Evolutionary conservation across 441 rosid species (phyloP).

Genomic region (Capsella rubella): DNA sequence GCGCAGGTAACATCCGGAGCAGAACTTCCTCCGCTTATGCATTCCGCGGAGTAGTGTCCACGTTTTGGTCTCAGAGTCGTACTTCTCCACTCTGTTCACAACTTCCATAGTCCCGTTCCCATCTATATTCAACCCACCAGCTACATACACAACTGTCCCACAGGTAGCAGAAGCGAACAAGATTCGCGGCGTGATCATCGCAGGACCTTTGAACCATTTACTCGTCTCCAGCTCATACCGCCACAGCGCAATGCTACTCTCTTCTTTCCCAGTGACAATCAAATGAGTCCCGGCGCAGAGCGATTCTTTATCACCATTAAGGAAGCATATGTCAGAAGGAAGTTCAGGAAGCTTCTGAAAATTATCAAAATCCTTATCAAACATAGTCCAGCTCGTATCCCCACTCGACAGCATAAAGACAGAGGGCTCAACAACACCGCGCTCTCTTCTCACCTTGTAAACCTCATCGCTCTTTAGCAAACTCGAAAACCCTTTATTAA

Average conservation of each 20-base stretch:
- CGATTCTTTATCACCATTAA: conserved; percentile 73
- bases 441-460: conserved; percentile 69
- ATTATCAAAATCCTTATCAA: conserved; percentile 59
- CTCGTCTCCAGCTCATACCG: conserved; percentile 74
- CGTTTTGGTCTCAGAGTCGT: conserved; percentile 64
- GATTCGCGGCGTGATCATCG: conserved; percentile 73
- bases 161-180: conserved; percentile 82
- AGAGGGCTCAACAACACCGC: conserved; percentile 66
- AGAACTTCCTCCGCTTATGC: conserved; percentile 57
- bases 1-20: conserved; percentile 83
- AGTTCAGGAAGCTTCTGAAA: conserved; percentile 64
- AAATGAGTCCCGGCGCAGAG: conserved; percentile 84
- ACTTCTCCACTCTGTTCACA: conserved; percentile 69
- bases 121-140: conserved; percentile 68
- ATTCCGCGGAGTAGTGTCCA: conserved; percentile 71
- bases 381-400: conserved; percentile 74
- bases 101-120: conserved; percentile 39
- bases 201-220: conserved; percentile 79
- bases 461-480: conserved; percentile 73
- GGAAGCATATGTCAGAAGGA: conserved; percentile 77
- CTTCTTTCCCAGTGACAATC: conserved; percentile 77
- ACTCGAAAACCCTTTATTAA: conserved; percentile 59
- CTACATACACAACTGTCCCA: conserved; percentile 68
- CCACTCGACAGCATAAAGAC: conserved; percentile 81
- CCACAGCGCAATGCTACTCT: conserved; percentile 68